Conservation (phyloP, 2,329 filamentous ascomycete genomes). For the Ciborinia camelliae region DNA sequence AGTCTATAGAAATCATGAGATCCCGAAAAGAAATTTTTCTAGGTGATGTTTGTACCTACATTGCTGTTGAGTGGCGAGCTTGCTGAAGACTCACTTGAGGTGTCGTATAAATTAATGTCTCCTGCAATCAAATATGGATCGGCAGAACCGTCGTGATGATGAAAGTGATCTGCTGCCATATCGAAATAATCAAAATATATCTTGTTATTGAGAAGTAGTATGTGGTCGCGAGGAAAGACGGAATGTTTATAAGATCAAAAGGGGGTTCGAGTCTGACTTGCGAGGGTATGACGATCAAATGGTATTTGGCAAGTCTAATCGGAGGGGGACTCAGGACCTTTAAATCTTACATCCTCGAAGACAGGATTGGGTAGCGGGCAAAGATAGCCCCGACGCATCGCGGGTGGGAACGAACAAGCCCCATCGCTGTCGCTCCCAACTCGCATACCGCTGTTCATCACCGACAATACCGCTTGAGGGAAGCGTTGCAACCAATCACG, state of each 20-base stretch:
- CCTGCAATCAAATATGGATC: slow-evolving; percentile 29
- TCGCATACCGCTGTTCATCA: slow-evolving; percentile 26
- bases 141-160: slow-evolving; percentile 25
- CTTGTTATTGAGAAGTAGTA: not conserved
- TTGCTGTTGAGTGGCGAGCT: slow-evolving; percentile 36
- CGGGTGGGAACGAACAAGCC: slow-evolving; percentile 10
- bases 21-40: not conserved
- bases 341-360: slow-evolving; percentile 15
- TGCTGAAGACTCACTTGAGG: slow-evolving; percentile 36
- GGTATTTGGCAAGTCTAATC: not conserved
- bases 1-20: slow-evolving; percentile 21
- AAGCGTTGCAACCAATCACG: slow-evolving; percentile 28
- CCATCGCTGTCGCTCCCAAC: slow-evolving; percentile 17
- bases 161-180: slow-evolving; percentile 30
- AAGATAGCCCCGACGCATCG: slow-evolving; percentile 8
- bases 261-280: not conserved
- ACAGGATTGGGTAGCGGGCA: slow-evolving; percentile 7
- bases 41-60: slow-evolving; percentile 24
- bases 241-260: not conserved
- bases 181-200: slow-evolving; percentile 14
- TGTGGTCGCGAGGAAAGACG: not conserved
- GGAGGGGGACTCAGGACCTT: slow-evolving; percentile 7
- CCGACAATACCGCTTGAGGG: slow-evolving; percentile 21
- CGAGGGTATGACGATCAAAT: slow-evolving; percentile 1
- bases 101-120: slow-evolving; percentile 35